Evolutionary conservation across 495 filamentous ascomycete species (phyloP), one percentile per base, ranked within the genome.

Genomic region (Penicillium soppii): DNA sequence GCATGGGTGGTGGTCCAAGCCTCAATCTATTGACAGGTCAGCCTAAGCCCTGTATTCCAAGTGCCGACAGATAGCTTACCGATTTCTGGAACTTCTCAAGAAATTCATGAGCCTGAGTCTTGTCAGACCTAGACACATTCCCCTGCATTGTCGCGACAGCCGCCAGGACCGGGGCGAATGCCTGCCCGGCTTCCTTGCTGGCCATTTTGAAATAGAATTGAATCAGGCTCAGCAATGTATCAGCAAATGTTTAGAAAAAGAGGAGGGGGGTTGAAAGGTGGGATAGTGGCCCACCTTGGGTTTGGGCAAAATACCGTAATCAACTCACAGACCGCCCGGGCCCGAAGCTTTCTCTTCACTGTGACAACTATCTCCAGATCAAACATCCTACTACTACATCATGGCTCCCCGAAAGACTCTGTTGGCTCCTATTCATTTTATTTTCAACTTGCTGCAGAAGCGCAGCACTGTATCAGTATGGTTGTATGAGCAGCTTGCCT

Each of bases 31-130:
- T 50, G 30, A 7, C 47, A 20, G 27, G 3, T 48, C 17, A 13
- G 42, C 39, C 15, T 10, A 35, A 25, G 15, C 13, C 5, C n/a
- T n/a, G n/a, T n/a, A n/a, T n/a, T n/a, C n/a, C n/a, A n/a, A n/a
- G n/a, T n/a, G n/a, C n/a, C n/a, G n/a, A n/a, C 42, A 43, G 21
- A 23, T 47, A 25, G 82, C 91, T 52, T 71, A 96, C 92, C 62
- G 94, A 96, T 81, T 97, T 99, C 83, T 99, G 94, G 76, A 97
- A 99, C 51, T 84, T 84, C 73, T 94, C 90, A 43, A 99, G 80
- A 69, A 85, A 97, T 58, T 92, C 84, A 67, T 94, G 88, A 30
- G 94, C 94, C 62, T 87, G 84, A 67, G 86, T 83, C 74, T 97
- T 99, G 69, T 92, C 86, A 27, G 84, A 74, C 62, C 85, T 80